Base-by-base conservation (phyloP, 768 basidiomycete genomes). In the Psilocybe cyanescens region DNA sequence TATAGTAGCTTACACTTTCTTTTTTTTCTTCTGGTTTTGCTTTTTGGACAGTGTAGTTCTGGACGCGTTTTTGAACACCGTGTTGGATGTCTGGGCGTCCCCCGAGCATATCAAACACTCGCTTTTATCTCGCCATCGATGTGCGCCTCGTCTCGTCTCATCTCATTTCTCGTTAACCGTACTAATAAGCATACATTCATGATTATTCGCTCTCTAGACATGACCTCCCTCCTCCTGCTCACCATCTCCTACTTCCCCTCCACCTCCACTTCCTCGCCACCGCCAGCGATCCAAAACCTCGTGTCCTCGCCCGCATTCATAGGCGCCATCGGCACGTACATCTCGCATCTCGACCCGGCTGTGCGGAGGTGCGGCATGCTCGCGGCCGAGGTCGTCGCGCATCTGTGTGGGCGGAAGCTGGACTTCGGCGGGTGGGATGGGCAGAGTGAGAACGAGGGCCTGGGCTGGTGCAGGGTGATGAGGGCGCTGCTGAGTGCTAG, bases 361-460 rank as follows among this genome's bases (percentile, higher is more conserved):
- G 83, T 97, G 17, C 88, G 97, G 3, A 83, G 89, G 28, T 91
- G 94, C 66, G 97, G 97, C 3, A 97, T 99, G 95, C 82, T 98
- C 35, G 87, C 86, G 0, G 97, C 92, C 0, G 97, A 99, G 74
- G 78, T 90, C 16, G 82, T 90, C 8, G 91, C 94, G 0, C 76
- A 78, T 4, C 77, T 79, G 29, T 79, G 80, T 12, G 83, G 86
- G 5, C 91, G 90, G 71, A 82, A 81, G 51, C 79, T 98, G 19
- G 80, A 86, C 59, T 98, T 99, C 65, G 88, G 84, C 0, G 86
- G 83, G 44, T 97, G 96, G 96, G 89, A 91, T 7, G 94, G 90
- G 1, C 83, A 86, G 6, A 16, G 41, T 1, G 41, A 16, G 41
- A 16, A 0, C 3, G 79, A 83, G 29, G 89, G 85, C 7, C 86